These are phyloP conservation scores for Quercus parvula DNA, from an alignment of 306 rosid genomes.

Conservation along the genomic window DNA sequence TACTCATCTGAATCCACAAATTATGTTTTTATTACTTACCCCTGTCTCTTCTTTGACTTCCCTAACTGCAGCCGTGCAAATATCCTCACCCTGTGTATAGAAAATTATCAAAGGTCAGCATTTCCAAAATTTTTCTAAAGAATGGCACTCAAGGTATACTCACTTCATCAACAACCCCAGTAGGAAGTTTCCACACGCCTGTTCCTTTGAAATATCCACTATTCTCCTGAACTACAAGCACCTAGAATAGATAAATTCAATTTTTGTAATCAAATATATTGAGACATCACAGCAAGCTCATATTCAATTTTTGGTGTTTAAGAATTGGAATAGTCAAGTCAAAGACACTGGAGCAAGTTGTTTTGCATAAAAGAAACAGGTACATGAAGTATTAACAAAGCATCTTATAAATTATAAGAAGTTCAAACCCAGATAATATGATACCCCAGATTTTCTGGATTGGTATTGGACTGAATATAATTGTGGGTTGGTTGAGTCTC, in stretches of 20 bases:
- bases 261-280: constrained; percentile 1
- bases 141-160: constrained; percentile 43
- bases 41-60: constrained; percentile 96
- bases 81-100: constrained; percentile 71
- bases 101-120: no score
- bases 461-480: no score
- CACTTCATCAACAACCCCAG: constrained; percentile 75
- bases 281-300: neutral
- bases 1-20: constrained; percentile 8
- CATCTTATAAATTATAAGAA: no score
- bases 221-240: constrained; percentile 79
- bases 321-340: neutral
- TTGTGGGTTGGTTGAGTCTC: no score
- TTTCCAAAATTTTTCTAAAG: constrained; percentile 69
- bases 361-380: no score
- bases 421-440: no score
- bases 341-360: neutral
- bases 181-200: constrained; percentile 89
- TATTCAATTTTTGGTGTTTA: neutral
- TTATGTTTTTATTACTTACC: constrained; percentile 78
- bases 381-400: no score
- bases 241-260: constrained; percentile 30
- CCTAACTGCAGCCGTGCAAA: constrained; percentile 67
- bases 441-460: no score
- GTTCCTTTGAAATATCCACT: constrained; percentile 55